Conservation (phyloP, 768 basidiomycete species). For the Termitomyces sp. region DNA sequence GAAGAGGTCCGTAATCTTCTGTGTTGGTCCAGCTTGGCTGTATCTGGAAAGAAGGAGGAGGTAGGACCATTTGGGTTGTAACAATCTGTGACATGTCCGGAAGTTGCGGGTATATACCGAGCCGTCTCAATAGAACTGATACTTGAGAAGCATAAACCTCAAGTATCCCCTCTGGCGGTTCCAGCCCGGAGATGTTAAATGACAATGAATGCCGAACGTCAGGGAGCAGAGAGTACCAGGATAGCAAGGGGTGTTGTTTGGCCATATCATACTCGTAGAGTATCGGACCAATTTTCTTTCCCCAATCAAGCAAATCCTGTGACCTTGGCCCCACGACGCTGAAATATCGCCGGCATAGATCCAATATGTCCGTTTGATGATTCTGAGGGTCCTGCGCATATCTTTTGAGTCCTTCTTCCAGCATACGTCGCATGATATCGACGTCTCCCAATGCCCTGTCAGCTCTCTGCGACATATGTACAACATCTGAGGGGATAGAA, state of each 20-base stretch:
- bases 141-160: conserved; percentile 3
- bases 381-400: not conserved
- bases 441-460: not conserved
- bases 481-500: not conserved
- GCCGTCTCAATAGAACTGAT: not conserved
- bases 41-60: not conserved
- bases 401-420: not conserved
- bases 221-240: conserved; percentile 2
- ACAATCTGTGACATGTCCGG: not conserved
- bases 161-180: not conserved
- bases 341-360: not conserved
- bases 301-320: not conserved
- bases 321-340: not conserved
- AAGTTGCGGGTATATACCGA: not conserved
- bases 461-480: not conserved
- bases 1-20: not conserved
- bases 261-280: not conserved
- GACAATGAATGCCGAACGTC: not conserved
- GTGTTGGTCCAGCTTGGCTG: not conserved
- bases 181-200: not conserved
- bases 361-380: not conserved
- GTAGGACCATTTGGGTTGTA: not conserved
- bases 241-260: not conserved
- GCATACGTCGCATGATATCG: not conserved
- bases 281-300: not conserved